These are phyloP conservation scores for Ceratocystis albifundus DNA, from an alignment of 2,329 filamentous ascomycete species.

Conservation along the genomic window DNA sequence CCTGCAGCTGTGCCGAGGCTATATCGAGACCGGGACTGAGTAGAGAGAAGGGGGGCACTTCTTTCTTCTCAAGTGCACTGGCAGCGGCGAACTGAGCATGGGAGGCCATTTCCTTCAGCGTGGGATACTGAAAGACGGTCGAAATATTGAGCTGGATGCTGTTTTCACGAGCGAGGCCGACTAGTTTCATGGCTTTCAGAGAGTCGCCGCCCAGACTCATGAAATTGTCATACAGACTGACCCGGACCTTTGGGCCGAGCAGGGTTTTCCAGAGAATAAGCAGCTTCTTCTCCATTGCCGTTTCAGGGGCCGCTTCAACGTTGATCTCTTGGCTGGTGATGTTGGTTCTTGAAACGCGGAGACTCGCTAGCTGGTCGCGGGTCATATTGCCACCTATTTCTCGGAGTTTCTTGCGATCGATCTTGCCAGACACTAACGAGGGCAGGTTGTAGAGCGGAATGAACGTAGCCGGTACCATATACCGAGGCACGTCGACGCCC, in stretches of 20 bases:
- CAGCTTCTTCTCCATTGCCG: constrained; percentile 32
- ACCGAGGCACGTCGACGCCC: constrained; percentile 32
- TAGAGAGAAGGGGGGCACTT: constrained; percentile 33
- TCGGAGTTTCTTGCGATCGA: constrained; percentile 39
- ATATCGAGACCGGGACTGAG: constrained; percentile 27
- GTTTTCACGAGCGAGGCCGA: constrained; percentile 34
- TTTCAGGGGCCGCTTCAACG: constrained; percentile 32
- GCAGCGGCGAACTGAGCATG: constrained; percentile 25
- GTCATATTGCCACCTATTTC: constrained; percentile 36
- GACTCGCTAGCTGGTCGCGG: constrained; percentile 26
- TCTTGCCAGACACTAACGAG: constrained; percentile 39
- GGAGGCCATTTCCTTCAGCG: constrained; percentile 36
- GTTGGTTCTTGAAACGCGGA: constrained; percentile 23
- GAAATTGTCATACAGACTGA: constrained; percentile 36
- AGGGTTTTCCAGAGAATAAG: constrained; percentile 33
- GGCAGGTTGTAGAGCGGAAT: constrained; percentile 38
- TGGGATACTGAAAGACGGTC: constrained; percentile 37
- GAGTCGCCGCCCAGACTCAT: constrained; percentile 42
- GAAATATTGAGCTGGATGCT: constrained; percentile 36
- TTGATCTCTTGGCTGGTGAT: constrained; percentile 28
- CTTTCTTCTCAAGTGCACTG: constrained; percentile 25
- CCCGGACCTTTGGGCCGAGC: constrained; percentile 30
- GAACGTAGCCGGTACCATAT: constrained; percentile 41
- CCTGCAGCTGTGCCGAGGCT: constrained; percentile 33
- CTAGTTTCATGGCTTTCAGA: constrained; percentile 41